Conservation (phyloP, 73 alveolate genomes). For the Paramecium tetraurelia region DNA sequence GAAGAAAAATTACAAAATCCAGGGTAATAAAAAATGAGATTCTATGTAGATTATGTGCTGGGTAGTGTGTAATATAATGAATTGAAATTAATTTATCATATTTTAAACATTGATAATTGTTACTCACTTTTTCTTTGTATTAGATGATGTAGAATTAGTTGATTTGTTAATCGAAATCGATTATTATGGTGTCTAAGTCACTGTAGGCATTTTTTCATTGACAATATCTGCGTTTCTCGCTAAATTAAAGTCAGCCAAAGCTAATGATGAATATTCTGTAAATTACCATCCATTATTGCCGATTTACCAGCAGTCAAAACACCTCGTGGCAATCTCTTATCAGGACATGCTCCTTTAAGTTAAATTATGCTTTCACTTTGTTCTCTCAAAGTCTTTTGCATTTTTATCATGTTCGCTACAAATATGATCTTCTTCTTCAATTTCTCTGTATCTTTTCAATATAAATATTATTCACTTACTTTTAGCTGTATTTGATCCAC, state of each 20-base stretch:
- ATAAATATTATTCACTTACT: not conserved
- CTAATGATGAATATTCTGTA: not conserved
- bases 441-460: not conserved
- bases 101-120: not conserved
- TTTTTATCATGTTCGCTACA: constrained; percentile 55
- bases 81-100: not conserved
- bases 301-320: constrained; percentile 74
- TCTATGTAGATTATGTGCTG: constrained; percentile 7
- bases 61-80: not conserved
- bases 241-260: not conserved
- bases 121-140: not conserved
- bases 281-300: constrained; percentile 54
- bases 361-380: constrained; percentile 88
- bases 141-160: not conserved
- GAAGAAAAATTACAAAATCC: not conserved
- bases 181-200: not conserved
- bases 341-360: constrained; percentile 95
- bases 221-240: constrained; percentile 18
- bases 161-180: not conserved
- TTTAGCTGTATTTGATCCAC: not conserved
- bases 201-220: constrained; percentile 32
- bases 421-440: constrained; percentile 39
- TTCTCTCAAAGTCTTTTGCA: constrained; percentile 65
- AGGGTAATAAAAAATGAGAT: not conserved
- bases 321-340: constrained; percentile 87